Percentiles rank a stretch among this genome's conserved stretches.
These are phyloP conservation scores for Xenosphaeropsis pyriputrescens DNA, from an alignment of 2,329 filamentous ascomycete genomes.

Conservation along the genomic window DNA sequence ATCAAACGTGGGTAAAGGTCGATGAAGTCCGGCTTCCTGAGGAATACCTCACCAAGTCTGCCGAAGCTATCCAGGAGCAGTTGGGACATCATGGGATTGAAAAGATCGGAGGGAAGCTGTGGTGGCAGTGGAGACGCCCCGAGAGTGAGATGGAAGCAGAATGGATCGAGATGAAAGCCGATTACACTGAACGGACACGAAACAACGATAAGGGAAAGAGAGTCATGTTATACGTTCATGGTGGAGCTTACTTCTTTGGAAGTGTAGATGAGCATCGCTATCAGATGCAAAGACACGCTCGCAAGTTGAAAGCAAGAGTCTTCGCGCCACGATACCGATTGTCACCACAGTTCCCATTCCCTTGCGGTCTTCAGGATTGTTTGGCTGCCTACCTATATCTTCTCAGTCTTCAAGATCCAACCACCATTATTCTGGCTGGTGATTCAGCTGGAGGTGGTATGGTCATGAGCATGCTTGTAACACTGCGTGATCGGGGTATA, in stretches of 20 bases:
- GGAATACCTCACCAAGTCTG: constrained; percentile 49
- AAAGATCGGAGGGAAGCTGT: constrained; percentile 63
- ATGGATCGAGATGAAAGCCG: constrained; percentile 90
- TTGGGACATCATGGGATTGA: constrained; percentile 64
- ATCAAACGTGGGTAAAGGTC: constrained; percentile 74
- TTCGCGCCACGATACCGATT: constrained; percentile 80
- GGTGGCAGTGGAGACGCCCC: constrained; percentile 80
- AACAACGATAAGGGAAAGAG: constrained; percentile 45
- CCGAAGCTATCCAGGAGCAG: constrained; percentile 52
- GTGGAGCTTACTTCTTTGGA: constrained; percentile 90
- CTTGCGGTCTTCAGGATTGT: constrained; percentile 82
- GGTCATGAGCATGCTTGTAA: constrained; percentile 66
- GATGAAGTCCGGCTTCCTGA: constrained; percentile 52
- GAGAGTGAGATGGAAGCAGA: constrained; percentile 60
- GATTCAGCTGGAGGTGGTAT: constrained; percentile 92
- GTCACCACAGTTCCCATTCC: constrained; percentile 89
- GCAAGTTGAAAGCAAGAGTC: constrained; percentile 82
- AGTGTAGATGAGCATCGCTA: constrained; percentile 96
- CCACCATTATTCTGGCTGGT: constrained; percentile 74
- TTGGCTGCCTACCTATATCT: constrained; percentile 78
- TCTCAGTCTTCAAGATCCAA: constrained; percentile 59
- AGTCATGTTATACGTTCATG: constrained; percentile 88
- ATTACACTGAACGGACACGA: constrained; percentile 60
- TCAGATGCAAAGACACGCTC: constrained; percentile 88
- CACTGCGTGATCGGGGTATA: constrained; percentile 67